Conservation (phyloP, 768 basidiomycete genomes). For the Leccinum obscurum region DNA sequence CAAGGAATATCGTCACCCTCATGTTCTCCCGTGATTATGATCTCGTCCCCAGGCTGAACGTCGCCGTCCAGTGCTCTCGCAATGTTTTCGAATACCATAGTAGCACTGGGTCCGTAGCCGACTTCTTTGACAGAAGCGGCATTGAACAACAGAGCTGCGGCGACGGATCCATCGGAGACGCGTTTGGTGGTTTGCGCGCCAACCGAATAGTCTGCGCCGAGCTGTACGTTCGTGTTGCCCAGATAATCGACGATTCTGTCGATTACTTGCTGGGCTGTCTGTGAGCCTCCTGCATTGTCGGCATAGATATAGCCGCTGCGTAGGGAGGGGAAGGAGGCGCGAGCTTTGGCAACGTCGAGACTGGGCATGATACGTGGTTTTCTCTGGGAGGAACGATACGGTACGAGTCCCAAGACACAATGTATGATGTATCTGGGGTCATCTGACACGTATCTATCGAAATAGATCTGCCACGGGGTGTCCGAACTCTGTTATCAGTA, state of each 20-base stretch:
- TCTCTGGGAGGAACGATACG: neutral
- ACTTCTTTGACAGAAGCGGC: constrained; percentile 63
- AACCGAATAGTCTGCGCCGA: constrained; percentile 58
- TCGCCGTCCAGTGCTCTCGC: too few species aligned
- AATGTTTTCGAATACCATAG: constrained; percentile 41
- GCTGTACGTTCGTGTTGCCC: constrained; percentile 66
- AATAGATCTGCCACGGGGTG: too few species aligned
- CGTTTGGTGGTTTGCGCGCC: constrained; percentile 54
- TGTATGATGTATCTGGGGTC: neutral
- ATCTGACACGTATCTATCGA: too few species aligned
- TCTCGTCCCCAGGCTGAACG: too few species aligned
- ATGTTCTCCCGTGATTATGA: too few species aligned
- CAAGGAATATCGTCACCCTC: neutral
- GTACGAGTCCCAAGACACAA: neutral
- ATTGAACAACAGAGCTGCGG: constrained; percentile 62
- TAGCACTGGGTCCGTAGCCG: constrained; percentile 65
- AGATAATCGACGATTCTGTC: constrained; percentile 68
- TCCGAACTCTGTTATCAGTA: too few species aligned
- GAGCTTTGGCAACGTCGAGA: constrained; percentile 51
- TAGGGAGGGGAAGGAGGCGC: constrained; percentile 64
- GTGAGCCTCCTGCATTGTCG: constrained; percentile 80
- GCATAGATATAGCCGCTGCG: constrained; percentile 61
- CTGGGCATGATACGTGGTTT: constrained; percentile 13
- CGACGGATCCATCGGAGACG: constrained; percentile 47
- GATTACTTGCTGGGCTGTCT: constrained; percentile 53